Conservation (phyloP, 192 early-diverging fungal genomes). For the Backusella tarrabulga region DNA sequence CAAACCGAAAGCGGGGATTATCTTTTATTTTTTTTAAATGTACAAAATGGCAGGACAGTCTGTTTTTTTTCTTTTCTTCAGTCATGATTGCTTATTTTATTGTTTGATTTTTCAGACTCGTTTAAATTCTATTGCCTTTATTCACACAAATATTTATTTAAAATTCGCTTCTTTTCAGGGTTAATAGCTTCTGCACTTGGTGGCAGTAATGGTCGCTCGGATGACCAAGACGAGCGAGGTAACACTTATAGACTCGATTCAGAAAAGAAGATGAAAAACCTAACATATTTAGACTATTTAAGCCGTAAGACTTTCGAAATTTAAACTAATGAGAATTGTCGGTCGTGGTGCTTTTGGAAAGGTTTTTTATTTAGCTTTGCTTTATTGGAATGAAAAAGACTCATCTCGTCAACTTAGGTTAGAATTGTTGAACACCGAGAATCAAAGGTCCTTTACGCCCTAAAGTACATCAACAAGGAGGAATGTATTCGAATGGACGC, state of each 20-base stretch:
- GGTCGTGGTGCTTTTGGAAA: slow-evolving; percentile 90
- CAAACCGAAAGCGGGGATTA: background rate
- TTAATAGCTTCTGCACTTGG: slow-evolving; percentile 22
- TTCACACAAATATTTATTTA: background rate
- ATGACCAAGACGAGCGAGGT: slow-evolving; percentile 15
- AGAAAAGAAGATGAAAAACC: background rate
- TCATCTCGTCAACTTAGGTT: slow-evolving; percentile 51
- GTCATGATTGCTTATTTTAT: background rate
- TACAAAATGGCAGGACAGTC: background rate
- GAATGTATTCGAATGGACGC: slow-evolving; percentile 84
- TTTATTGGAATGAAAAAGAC: background rate
- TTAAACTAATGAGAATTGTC: slow-evolving; percentile 71
- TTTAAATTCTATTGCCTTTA: background rate
- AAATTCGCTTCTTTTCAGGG: slow-evolving; percentile 11
- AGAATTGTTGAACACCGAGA: slow-evolving; percentile 77
- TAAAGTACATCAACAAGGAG: slow-evolving; percentile 88
- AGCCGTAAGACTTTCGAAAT: slow-evolving; percentile 74
- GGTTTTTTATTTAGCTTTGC: slow-evolving; percentile 41
- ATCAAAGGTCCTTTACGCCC: slow-evolving; percentile 68
- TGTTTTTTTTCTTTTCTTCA: background rate
- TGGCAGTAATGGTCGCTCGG: background rate
- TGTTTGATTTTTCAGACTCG: background rate
- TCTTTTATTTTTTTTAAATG: background rate
- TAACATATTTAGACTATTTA: background rate
- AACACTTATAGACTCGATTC: background rate